Conservation (phyloP, 1,284 basidiomycete species). For the Pholiota adiposa region DNA sequence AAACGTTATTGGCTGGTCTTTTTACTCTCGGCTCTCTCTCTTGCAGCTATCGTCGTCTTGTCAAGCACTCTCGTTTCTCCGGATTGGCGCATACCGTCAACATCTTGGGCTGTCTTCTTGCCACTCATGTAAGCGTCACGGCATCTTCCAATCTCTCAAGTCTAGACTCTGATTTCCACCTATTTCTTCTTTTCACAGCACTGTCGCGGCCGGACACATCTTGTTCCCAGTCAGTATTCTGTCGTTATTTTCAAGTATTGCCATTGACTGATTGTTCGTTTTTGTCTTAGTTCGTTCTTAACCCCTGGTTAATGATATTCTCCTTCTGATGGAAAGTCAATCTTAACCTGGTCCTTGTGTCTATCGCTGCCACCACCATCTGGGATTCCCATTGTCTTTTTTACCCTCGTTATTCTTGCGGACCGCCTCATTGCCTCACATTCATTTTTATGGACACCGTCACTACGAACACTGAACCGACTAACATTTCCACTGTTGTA, state of each 20-base stretch:
- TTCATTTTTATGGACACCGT: conserved; percentile 23
- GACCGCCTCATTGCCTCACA: conserved; percentile 12
- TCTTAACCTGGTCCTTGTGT: neutral
- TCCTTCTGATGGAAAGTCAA: conserved; percentile 46
- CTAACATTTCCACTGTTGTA: neutral
- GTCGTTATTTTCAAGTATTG: neutral
- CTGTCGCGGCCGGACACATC: conserved; percentile 66
- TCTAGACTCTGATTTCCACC: conserved; percentile 2
- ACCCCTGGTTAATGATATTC: conserved; percentile 75
- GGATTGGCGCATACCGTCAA: conserved; percentile 64
- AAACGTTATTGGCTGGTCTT: conserved; percentile 75
- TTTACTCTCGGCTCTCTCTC: conserved; percentile 49
- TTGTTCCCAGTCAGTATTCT: conserved; percentile 62
- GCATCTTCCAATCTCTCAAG: conserved; percentile 9
- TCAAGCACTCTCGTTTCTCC: conserved; percentile 54
- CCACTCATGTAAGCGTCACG: conserved; percentile 58
- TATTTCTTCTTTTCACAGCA: conserved; percentile 33
- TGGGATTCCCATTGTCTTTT: neutral
- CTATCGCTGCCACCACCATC: neutral
- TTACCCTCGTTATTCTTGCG: conserved; percentile 9
- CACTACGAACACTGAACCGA: conserved; percentile 17
- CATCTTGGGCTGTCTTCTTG: conserved; percentile 71
- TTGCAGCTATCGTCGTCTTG: conserved; percentile 60
- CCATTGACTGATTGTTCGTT: conserved; percentile 15
- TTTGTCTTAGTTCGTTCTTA: conserved; percentile 65